Percentiles rank a stretch among this genome's conserved stretches.
Conservation (phyloP, 441 rosid genomes). For the Capsella rubella region DNA sequence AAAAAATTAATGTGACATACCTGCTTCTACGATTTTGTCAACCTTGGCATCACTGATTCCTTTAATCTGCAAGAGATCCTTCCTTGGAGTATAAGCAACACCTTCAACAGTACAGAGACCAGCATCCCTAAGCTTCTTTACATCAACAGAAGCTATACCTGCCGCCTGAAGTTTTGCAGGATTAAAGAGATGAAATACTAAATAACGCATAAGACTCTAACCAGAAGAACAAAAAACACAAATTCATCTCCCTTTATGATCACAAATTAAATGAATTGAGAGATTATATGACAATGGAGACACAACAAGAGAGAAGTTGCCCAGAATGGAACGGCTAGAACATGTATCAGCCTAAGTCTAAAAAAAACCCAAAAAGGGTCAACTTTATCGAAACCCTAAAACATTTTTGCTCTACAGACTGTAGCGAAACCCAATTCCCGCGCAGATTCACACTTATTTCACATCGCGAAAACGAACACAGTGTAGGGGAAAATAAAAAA, state of each 20-base stretch:
- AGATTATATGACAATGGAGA: conserved; percentile 2
- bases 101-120: conserved; percentile 95
- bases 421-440: conserved; percentile 26
- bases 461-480: conserved; percentile 18
- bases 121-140: conserved; percentile 93
- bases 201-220: background rate
- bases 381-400: conserved; percentile 27
- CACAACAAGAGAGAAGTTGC: background rate
- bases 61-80: conserved; percentile 96
- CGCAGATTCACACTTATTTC: background rate
- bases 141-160: conserved; percentile 87
- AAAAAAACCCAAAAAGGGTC: background rate
- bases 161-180: conserved; percentile 59
- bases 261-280: background rate
- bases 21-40: conserved; percentile 95
- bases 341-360: background rate
- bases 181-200: conserved; percentile 13
- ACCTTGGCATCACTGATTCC: conserved; percentile 98
- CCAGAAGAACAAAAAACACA: background rate
- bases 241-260: background rate
- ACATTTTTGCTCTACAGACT: background rate
- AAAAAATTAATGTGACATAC: conserved; percentile 40
- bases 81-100: conserved; percentile 88
- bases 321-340: background rate
- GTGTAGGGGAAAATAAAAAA: conserved; percentile 16